phyloP scores from a whole-genome alignment of 345 rosid species.

The Moricandia arvensis region DNA sequence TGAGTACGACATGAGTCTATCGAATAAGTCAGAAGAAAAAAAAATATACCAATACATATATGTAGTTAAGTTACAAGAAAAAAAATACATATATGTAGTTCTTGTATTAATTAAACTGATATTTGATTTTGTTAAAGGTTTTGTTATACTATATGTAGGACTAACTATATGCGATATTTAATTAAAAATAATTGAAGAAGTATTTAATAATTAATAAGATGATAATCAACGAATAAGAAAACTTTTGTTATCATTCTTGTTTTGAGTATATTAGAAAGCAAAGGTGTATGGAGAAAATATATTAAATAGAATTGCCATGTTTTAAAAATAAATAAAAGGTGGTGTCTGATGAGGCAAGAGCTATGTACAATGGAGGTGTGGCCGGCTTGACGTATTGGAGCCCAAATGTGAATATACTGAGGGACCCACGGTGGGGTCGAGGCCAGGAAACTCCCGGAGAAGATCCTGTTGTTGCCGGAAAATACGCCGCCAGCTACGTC shows the following conservation, averaged over 20 bases:
- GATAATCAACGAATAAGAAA: background rate
- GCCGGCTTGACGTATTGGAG: slow-evolving; percentile 81
- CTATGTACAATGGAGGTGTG: slow-evolving; percentile 73
- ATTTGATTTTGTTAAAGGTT: background rate
- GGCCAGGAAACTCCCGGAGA: slow-evolving; percentile 95
- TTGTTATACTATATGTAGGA: background rate
- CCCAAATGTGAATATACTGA: slow-evolving; percentile 73
- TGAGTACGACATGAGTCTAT: slow-evolving; percentile 24
- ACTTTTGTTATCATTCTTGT: background rate
- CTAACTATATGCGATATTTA: too few relatives aligned
- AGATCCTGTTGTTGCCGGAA: slow-evolving; percentile 73
- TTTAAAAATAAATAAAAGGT: slow-evolving; percentile 38
- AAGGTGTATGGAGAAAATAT: slow-evolving; percentile 9
- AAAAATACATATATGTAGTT: background rate
- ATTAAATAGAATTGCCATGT: background rate
- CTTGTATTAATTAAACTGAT: background rate
- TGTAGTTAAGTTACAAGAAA: too few relatives aligned
- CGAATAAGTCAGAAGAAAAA: slow-evolving; percentile 7
- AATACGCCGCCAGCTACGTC: slow-evolving; percentile 74
- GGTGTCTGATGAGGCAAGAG: slow-evolving; percentile 79
- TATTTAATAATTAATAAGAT: background rate
- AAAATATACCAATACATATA: background rate
- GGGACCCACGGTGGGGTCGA: slow-evolving; percentile 92
- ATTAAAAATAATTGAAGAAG: too few relatives aligned
- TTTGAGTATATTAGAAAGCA: background rate